phyloP scores from a whole-genome alignment of 768 basidiomycete species.

The Lactarius deliciosus region DNA sequence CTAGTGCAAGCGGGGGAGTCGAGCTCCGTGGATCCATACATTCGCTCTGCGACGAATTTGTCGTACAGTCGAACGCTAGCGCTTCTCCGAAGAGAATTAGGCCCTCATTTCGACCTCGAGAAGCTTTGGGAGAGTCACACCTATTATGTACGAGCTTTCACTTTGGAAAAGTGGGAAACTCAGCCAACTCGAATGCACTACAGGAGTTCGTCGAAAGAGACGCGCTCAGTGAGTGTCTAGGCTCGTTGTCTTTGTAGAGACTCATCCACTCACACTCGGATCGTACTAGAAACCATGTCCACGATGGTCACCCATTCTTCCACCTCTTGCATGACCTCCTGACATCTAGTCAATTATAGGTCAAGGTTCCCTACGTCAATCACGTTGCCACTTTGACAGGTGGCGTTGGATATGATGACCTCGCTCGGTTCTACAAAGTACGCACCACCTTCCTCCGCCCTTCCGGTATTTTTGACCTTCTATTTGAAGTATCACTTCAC shows the following conservation, averaged over 20 bases:
- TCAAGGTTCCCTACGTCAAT: constrained; percentile 43
- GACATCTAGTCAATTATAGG: constrained; percentile 32
- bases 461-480: neutral
- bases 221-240: constrained; percentile 38
- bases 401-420: constrained; percentile 43
- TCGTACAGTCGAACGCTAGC: constrained; percentile 43
- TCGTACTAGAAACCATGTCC: constrained; percentile 41
- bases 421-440: constrained; percentile 49
- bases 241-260: neutral
- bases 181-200: neutral
- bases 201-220: constrained; percentile 44
- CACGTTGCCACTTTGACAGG: constrained; percentile 48
- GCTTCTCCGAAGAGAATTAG: constrained; percentile 39
- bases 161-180: neutral
- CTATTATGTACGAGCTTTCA: constrained; percentile 38
- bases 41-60: constrained; percentile 41
- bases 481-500: constrained; percentile 42
- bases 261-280: constrained; percentile 6
- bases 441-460: constrained; percentile 9
- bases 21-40: constrained; percentile 35
- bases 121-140: constrained; percentile 49
- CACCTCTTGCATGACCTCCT: neutral
- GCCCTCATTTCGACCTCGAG: constrained; percentile 48
- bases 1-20: constrained; percentile 31
- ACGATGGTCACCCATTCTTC: constrained; percentile 38